Conservation (phyloP, 176 grass and related monocot genomes). For the Ensete glaucum region DNA sequence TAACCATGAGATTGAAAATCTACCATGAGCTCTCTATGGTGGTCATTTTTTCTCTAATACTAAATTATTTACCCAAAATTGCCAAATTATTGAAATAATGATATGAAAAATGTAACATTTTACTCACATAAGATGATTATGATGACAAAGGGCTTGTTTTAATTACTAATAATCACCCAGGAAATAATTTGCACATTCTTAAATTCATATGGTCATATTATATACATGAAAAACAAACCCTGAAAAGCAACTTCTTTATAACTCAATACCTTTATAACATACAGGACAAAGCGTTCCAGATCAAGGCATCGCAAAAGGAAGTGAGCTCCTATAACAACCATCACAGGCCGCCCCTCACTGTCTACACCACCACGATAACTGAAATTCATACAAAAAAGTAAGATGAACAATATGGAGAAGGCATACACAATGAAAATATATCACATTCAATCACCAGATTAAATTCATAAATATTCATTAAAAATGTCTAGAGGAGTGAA, state of each 20-base stretch:
- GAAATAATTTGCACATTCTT: neutral
- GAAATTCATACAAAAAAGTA: slow-evolving; percentile 22
- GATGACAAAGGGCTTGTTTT: neutral
- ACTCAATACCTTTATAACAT: slow-evolving; percentile 69
- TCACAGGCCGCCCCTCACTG: slow-evolving; percentile 74
- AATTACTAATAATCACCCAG: neutral
- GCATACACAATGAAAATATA: neutral
- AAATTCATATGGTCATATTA: neutral
- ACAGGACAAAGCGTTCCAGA: slow-evolving; percentile 74
- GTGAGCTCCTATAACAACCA: slow-evolving; percentile 91
- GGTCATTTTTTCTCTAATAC: neutral
- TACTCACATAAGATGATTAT: neutral
- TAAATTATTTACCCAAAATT: neutral
- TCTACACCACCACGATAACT: slow-evolving; percentile 85
- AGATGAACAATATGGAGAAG: neutral
- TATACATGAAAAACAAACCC: neutral
- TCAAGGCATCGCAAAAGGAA: slow-evolving; percentile 97
- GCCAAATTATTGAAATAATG: neutral
- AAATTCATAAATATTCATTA: too few species aligned
- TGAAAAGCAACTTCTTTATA: neutral
- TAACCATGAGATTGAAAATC: neutral
- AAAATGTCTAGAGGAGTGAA: too few species aligned
- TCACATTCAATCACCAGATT: neutral
- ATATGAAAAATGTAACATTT: neutral
- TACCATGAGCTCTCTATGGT: neutral